These are phyloP conservation scores for Cystobasidiaceae sp. DNA, from an alignment of 1,284 basidiomycete species.

Conservation along the genomic window DNA sequence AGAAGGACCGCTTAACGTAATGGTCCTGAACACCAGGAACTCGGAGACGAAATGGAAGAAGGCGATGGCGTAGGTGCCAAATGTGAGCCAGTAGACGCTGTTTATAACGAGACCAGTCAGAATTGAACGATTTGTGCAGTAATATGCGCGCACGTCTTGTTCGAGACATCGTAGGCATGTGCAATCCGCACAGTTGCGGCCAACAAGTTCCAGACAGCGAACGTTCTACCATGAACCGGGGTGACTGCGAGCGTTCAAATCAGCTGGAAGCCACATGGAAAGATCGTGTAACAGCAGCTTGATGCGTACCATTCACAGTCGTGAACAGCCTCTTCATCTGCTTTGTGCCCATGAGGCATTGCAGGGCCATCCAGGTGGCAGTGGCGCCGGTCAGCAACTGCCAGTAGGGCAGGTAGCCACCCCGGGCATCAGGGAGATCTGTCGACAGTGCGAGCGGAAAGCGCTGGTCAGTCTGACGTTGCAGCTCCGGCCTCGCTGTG, in stretches of 20 bases:
- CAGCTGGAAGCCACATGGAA: neutral
- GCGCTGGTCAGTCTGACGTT: too few relatives aligned
- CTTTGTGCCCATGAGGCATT: conserved; percentile 70
- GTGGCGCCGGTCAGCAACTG: conserved; percentile 69
- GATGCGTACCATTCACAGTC: conserved; percentile 42
- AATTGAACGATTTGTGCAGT: neutral
- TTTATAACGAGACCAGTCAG: too few relatives aligned
- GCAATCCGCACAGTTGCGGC: conserved; percentile 74
- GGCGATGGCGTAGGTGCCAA: conserved; percentile 81
- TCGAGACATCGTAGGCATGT: conserved; percentile 77
- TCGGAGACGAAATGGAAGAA: conserved; percentile 84
- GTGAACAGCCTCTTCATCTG: conserved; percentile 72
- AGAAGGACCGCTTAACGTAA: conserved; percentile 60
- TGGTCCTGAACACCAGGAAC: conserved; percentile 72
- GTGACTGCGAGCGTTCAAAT: conserved; percentile 59
- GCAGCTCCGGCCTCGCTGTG: too few relatives aligned
- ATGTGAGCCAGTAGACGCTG: conserved; percentile 82
- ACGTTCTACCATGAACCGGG: conserved; percentile 74
- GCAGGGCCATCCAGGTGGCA: conserved; percentile 73
- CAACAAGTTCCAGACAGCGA: conserved; percentile 79
- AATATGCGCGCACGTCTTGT: conserved; percentile 59
- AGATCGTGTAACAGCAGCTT: too few relatives aligned
- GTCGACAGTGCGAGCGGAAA: neutral
- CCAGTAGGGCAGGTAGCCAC: conserved; percentile 63
- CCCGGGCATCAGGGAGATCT: conserved; percentile 19